Percentiles rank a stretch among this genome's conserved stretches.
These are phyloP conservation scores for Rhodotorula sphaerocarpa DNA, from an alignment of 768 basidiomycete genomes.

Conservation along the genomic window DNA sequence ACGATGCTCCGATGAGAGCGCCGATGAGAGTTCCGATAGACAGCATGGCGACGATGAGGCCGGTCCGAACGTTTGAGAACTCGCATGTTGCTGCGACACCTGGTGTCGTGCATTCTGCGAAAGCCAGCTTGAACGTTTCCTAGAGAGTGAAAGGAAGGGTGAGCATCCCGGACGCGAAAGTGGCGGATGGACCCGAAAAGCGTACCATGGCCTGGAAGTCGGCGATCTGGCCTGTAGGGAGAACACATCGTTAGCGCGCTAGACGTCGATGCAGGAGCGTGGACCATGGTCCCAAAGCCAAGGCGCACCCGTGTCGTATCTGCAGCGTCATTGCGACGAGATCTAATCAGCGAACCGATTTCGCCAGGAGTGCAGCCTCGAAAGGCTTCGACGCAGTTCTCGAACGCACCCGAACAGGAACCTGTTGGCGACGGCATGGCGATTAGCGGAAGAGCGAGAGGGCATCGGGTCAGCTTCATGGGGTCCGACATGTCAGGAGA, in stretches of 20 bases:
- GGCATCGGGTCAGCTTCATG: too few relatives aligned
- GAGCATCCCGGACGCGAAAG: not conserved
- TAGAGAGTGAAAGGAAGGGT: not conserved
- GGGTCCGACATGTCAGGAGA: too few relatives aligned
- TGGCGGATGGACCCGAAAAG: too few relatives aligned
- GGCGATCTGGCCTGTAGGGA: slow-evolving; percentile 61
- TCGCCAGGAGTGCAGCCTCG: too few relatives aligned
- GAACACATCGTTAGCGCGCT: not conserved
- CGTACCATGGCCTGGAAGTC: slow-evolving; percentile 60
- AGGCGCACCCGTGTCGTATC: slow-evolving; percentile 21
- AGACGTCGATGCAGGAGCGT: too few relatives aligned
- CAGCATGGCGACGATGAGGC: slow-evolving; percentile 64
- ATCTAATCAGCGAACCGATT: not conserved
- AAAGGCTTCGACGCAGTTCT: not conserved
- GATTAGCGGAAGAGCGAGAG: too few relatives aligned
- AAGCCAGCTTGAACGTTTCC: slow-evolving; percentile 57
- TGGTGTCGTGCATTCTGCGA: slow-evolving; percentile 51
- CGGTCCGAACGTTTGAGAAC: slow-evolving; percentile 52
- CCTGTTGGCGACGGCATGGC: not conserved
- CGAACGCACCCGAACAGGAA: slow-evolving; percentile 29
- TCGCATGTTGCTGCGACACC: slow-evolving; percentile 45
- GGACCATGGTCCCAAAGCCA: not conserved
- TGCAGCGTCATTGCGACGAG: not conserved
- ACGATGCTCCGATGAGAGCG: slow-evolving; percentile 57
- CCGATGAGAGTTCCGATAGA: slow-evolving; percentile 63